Conservation (phyloP, 2,329 filamentous ascomycete genomes). For the Didymellaceae sp. region DNA sequence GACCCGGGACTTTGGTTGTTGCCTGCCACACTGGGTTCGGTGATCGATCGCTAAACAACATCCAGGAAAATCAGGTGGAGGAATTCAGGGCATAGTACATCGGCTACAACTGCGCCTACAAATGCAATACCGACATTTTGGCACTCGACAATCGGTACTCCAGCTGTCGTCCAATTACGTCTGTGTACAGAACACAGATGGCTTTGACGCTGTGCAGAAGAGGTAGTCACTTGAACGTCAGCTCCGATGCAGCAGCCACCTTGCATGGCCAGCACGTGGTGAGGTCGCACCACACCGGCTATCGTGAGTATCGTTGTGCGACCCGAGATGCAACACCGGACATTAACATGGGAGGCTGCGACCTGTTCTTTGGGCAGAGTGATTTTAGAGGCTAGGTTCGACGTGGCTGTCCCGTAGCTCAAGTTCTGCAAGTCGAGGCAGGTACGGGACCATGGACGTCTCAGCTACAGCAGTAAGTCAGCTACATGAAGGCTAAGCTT, state of each 20-base stretch:
- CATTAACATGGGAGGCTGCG: conserved; percentile 1
- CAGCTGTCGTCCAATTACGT: background rate
- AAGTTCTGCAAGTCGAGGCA: background rate
- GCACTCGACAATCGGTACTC: too few relatives aligned
- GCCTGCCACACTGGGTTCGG: background rate
- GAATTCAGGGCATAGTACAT: too few relatives aligned
- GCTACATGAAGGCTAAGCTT: background rate
- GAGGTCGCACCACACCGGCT: background rate
- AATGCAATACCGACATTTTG: background rate
- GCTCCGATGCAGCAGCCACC: background rate
- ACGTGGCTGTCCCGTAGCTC: background rate
- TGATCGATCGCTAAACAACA: too few relatives aligned
- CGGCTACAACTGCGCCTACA: too few relatives aligned
- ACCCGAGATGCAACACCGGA: background rate
- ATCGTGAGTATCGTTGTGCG: background rate
- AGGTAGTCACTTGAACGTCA: background rate
- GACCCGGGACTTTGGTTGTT: background rate
- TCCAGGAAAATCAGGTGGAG: too few relatives aligned
- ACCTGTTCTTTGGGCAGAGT: conserved; percentile 1
- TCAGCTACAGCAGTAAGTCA: conserved; percentile 5
- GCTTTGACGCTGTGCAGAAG: background rate
- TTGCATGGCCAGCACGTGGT: conserved; percentile 9
- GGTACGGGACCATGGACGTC: background rate
- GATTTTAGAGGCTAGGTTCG: conserved; percentile 1
- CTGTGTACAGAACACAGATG: background rate